Conservation (phyloP, 164 flowering plant genomes). For the Platanus orientalis region DNA sequence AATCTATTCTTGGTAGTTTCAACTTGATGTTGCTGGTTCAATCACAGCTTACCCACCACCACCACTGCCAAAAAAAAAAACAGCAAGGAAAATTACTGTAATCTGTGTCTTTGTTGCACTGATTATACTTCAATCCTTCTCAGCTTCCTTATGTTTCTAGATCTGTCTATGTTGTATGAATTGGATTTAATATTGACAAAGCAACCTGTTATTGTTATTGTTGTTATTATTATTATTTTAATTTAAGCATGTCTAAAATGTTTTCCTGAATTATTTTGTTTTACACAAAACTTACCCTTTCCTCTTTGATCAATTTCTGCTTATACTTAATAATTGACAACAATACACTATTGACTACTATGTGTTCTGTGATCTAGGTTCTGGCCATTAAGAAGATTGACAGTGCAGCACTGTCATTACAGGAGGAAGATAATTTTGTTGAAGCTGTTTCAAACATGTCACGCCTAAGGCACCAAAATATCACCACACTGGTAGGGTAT, state of each 20-base stretch:
- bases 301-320: neutral
- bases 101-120: no score
- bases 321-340: neutral
- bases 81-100: no score
- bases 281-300: neutral
- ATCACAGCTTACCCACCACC: no score
- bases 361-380: slow-evolving; percentile 33
- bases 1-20: no score
- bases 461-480: slow-evolving; percentile 82
- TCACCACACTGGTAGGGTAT: slow-evolving; percentile 65
- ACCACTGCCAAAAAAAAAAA: no score
- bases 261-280: neutral
- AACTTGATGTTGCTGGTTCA: no score
- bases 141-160: no score
- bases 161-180: no score
- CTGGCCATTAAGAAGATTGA: slow-evolving; percentile 89
- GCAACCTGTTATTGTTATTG: no score
- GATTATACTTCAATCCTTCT: no score
- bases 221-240: neutral
- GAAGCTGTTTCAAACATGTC: slow-evolving; percentile 96
- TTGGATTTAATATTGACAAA: no score
- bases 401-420: slow-evolving; percentile 80
- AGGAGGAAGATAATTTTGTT: slow-evolving; percentile 85
- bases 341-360: neutral
- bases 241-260: neutral